phyloP scores from a whole-genome alignment of 306 rosid species.

The Prunus campanulata region DNA sequence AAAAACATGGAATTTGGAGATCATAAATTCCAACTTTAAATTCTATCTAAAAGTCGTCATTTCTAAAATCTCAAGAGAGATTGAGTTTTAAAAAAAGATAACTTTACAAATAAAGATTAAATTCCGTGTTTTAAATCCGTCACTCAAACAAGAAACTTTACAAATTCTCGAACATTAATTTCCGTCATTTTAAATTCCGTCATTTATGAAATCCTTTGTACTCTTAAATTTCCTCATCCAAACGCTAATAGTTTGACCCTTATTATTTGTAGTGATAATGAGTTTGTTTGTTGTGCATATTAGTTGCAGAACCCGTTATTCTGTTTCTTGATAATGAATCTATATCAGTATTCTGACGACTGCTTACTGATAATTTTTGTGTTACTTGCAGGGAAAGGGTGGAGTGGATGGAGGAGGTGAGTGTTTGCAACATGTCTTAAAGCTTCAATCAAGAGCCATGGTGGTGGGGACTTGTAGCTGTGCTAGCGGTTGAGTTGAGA shows the following conservation, averaged over 20 bases:
- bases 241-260: background rate
- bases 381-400: slow-evolving; percentile 7
- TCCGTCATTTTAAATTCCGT: too few relatives aligned
- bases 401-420: background rate
- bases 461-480: background rate
- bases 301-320: background rate
- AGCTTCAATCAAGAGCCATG: slow-evolving; percentile 10
- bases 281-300: background rate
- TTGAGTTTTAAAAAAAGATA: too few relatives aligned
- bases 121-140: too few relatives aligned
- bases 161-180: too few relatives aligned
- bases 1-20: too few relatives aligned
- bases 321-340: background rate
- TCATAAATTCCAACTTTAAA: too few relatives aligned
- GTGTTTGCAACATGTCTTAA: slow-evolving; percentile 1
- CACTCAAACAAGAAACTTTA: too few relatives aligned
- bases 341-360: background rate
- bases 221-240: too few relatives aligned
- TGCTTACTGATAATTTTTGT: background rate
- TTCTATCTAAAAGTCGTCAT: too few relatives aligned
- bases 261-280: background rate
- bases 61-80: too few relatives aligned
- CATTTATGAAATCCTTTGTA: too few relatives aligned
- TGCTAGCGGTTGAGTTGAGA: background rate
- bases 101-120: too few relatives aligned